Evolutionary conservation across 2,329 filamentous ascomycete species (phyloP).

Genomic region (Aspergillus unguis): DNA sequence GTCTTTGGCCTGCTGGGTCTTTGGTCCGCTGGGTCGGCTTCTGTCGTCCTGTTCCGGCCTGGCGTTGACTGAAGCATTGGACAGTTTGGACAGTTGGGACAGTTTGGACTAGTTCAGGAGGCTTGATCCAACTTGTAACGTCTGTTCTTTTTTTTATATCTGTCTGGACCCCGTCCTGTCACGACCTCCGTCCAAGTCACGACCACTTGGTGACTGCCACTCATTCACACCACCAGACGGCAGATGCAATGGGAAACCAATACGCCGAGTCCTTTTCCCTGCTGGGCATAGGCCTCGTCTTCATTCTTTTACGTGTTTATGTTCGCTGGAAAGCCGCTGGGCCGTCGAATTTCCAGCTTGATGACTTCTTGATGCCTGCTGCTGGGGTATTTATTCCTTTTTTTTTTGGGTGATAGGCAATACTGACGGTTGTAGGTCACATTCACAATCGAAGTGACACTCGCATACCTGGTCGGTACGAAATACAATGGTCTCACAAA

Average conservation of each 20-base stretch:
- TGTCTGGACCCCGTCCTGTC: no score
- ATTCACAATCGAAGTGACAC: conserved; percentile 48
- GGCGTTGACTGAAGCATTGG: no score
- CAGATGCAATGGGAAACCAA: background rate
- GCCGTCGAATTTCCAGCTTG: conserved; percentile 46
- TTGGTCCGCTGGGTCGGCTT: no score
- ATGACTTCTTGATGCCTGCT: conserved; percentile 57
- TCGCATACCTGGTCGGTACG: conserved; percentile 48
- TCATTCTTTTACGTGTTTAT: conserved; percentile 50
- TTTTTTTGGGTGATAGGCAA: background rate
- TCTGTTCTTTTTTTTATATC: no score
- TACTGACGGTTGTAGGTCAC: conserved; percentile 34
- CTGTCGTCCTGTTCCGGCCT: no score
- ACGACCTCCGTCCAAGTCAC: no score
- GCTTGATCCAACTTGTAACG: no score
- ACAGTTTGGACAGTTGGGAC: no score
- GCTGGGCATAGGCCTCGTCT: conserved; percentile 46
- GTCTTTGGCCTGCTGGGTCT: no score
- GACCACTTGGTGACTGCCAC: no score
- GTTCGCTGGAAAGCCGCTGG: conserved; percentile 47
- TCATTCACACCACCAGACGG: no score
- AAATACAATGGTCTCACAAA: conserved; percentile 52
- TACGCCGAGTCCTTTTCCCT: conserved; percentile 46
- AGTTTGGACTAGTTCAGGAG: no score
- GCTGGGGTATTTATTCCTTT: conserved; percentile 41